These are phyloP conservation scores for Corchorus olitorius DNA, from an alignment of 345 rosid genomes.

Conservation along the genomic window DNA sequence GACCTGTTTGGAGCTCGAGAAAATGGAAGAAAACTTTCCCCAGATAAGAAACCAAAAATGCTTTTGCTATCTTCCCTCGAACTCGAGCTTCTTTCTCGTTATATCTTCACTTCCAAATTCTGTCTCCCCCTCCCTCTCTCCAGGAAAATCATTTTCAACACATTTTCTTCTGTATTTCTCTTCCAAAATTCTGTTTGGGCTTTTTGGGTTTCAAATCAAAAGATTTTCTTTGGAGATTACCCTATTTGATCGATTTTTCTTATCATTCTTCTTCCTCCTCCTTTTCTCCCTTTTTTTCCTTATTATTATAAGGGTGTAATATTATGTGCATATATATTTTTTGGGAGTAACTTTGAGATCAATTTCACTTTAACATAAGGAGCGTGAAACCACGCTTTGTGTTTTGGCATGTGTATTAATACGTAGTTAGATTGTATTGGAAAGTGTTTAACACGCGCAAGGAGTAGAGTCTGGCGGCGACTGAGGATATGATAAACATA, in stretches of 20 bases:
- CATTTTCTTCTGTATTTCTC: slow-evolving; percentile 1
- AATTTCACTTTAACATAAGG: background rate
- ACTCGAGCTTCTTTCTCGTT: slow-evolving; percentile 16
- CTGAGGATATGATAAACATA: background rate
- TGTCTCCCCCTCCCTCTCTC: background rate
- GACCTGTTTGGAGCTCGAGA: slow-evolving; percentile 37
- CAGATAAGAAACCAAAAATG: background rate
- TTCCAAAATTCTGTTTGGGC: background rate
- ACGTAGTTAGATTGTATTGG: background rate
- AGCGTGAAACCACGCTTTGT: background rate
- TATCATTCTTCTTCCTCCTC: background rate
- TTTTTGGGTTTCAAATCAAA: background rate
- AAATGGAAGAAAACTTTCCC: slow-evolving; percentile 9
- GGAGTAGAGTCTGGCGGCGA: background rate
- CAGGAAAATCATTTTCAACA: background rate
- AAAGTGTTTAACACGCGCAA: background rate
- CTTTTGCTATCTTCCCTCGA: slow-evolving; percentile 6
- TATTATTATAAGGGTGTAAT: background rate
- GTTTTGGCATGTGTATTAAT: background rate
- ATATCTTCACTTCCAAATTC: slow-evolving; percentile 15
- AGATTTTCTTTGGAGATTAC: background rate
- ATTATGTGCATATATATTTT: background rate
- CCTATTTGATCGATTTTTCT: background rate
- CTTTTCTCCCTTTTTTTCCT: background rate
- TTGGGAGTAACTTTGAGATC: background rate